Conservation (phyloP, 176 grass and related monocot genomes). For the Aegilops bicornis region DNA sequence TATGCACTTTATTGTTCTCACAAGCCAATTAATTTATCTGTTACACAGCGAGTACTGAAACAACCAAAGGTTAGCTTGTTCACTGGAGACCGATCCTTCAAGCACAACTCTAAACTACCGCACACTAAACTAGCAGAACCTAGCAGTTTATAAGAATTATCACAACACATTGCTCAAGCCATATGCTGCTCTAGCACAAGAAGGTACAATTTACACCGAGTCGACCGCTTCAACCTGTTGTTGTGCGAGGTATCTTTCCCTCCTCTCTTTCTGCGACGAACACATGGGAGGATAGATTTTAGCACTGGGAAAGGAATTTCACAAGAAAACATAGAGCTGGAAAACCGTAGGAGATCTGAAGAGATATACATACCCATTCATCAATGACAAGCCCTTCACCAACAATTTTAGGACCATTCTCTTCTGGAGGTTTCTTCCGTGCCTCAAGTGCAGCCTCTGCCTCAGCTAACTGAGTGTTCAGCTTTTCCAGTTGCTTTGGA, state of each 20-base stretch:
- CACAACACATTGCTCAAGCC: slow-evolving; percentile 30
- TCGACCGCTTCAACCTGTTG: slow-evolving; percentile 91
- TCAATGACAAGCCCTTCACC: slow-evolving; percentile 95
- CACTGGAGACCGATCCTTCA: slow-evolving; percentile 39
- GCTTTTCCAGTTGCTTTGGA: slow-evolving; percentile 87
- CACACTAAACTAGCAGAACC: slow-evolving; percentile 31
- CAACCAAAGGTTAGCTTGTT: slow-evolving; percentile 68
- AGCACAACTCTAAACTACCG: slow-evolving; percentile 44
- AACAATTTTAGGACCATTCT: slow-evolving; percentile 78
- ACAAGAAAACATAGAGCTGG: neutral
- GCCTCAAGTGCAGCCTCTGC: slow-evolving; percentile 85
- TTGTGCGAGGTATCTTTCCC: slow-evolving; percentile 84
- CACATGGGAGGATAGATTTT: neutral
- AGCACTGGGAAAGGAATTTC: slow-evolving; percentile 1
- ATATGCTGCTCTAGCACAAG: slow-evolving; percentile 13
- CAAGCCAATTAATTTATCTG: slow-evolving; percentile 44
- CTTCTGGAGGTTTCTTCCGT: slow-evolving; percentile 85
- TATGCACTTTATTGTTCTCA: slow-evolving; percentile 41
- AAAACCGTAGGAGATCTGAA: slow-evolving; percentile 12
- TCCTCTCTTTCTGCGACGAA: slow-evolving; percentile 77
- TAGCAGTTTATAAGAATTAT: slow-evolving; percentile 41
- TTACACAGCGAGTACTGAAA: slow-evolving; percentile 49
- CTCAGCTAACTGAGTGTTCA: slow-evolving; percentile 79
- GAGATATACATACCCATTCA: slow-evolving; percentile 88
- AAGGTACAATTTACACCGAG: slow-evolving; percentile 60